A percentile compares a stretch with the other conserved stretches of the same genome.
phyloP scores from a whole-genome alignment of 108 stramenopile species.

The Skeletonema menzelii region DNA sequence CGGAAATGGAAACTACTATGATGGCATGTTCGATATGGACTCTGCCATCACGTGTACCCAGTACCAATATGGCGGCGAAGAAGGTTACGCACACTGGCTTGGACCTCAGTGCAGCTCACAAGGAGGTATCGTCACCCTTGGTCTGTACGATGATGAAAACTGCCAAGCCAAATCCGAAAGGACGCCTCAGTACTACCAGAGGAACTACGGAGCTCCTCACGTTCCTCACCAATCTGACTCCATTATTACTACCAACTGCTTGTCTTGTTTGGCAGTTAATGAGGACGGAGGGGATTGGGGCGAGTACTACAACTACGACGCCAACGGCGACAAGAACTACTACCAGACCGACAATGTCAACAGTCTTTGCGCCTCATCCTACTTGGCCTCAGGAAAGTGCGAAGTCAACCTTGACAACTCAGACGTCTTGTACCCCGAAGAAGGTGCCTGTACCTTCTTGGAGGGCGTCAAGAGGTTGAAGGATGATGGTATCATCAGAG shows the following conservation, averaged over 20 bases:
- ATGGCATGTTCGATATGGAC: constrained; percentile 5
- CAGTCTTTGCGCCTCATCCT: constrained; percentile 64
- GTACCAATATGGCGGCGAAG: constrained; percentile 25
- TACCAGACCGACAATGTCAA: constrained; percentile 46
- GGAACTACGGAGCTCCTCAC: constrained; percentile 34
- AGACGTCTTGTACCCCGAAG: constrained; percentile 72
- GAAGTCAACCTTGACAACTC: constrained; percentile 61
- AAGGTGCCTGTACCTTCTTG: constrained; percentile 81
- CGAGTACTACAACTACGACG: constrained; percentile 42
- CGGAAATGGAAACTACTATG: constrained; percentile 28
- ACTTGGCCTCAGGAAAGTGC: constrained; percentile 79
- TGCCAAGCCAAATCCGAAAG: constrained; percentile 64
- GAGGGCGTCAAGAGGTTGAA: constrained; percentile 84
- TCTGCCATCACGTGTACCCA: constrained; percentile 26
- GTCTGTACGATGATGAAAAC: constrained; percentile 81
- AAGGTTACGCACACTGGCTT: constrained; percentile 66
- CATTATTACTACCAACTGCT: constrained; percentile 59
- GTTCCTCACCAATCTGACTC: constrained; percentile 66
- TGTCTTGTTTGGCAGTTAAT: constrained; percentile 39
- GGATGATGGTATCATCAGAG: constrained; percentile 83
- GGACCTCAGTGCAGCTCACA: constrained; percentile 87
- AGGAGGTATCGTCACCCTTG: constrained; percentile 80
- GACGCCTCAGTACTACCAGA: constrained; percentile 40
- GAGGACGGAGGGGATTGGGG: constrained; percentile 22
- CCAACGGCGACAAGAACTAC: constrained; percentile 52